phyloP scores from a whole-genome alignment of 352 stramenopile genomes.

The Blastocystis sp. region DNA sequence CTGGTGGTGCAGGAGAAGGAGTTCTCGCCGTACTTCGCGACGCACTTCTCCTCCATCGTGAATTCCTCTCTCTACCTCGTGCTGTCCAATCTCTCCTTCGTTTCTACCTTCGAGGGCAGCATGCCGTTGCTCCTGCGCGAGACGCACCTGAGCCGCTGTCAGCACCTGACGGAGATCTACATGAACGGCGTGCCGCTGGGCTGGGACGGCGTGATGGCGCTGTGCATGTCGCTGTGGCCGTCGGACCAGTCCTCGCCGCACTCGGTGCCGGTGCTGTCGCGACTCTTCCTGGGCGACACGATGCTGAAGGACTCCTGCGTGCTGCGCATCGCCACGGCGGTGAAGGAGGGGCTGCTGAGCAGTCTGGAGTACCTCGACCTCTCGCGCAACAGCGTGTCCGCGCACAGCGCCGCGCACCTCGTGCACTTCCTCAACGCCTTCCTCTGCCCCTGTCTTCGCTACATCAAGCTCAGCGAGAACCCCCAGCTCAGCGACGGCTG shows the following conservation, averaged over 20 bases:
- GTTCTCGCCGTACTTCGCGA: slow-evolving; percentile 18
- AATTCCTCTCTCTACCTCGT: neutral
- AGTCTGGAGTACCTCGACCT: neutral
- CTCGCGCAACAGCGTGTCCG: neutral
- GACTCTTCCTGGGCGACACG: slow-evolving; percentile 3
- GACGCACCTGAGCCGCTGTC: neutral
- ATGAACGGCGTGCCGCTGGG: neutral
- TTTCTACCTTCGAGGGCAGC: neutral
- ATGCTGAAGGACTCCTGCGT: neutral
- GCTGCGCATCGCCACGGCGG: neutral
- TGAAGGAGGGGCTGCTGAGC: neutral
- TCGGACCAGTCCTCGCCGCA: neutral
- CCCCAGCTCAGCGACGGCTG: neutral
- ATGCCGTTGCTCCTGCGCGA: neutral
- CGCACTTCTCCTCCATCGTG: neutral
- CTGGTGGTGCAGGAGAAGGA: slow-evolving; percentile 30
- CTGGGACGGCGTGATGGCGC: neutral
- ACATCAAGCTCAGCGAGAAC: neutral
- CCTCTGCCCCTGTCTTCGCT: neutral
- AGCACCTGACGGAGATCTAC: neutral
- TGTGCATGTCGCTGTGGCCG: slow-evolving; percentile 5
- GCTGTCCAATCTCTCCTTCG: neutral
- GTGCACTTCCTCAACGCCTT: neutral
- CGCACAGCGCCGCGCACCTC: neutral
- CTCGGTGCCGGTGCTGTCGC: neutral